Conservation (phyloP, 169 alveolate genomes). For the Plasmodium gallinaceum region DNA sequence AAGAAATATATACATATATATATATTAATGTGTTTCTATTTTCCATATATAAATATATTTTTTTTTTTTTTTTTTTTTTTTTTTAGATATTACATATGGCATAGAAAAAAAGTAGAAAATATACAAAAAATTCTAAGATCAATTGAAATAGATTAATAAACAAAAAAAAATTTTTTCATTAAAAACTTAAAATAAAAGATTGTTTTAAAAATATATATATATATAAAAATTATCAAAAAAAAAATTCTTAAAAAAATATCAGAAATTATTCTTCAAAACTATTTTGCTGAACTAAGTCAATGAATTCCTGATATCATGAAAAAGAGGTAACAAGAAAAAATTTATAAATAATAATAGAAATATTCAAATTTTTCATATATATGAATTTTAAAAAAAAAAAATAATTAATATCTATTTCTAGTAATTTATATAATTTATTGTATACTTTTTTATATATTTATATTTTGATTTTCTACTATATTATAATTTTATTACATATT, state of each 20-base stretch:
- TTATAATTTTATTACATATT: background rate
- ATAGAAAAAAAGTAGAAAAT: slow-evolving; percentile 50
- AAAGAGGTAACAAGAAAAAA: slow-evolving; percentile 6
- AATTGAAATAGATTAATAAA: slow-evolving; percentile 31
- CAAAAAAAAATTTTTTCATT: background rate
- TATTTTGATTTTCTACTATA: background rate
- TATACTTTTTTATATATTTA: background rate
- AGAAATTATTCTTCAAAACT: slow-evolving; percentile 42
- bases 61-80: slow-evolving; percentile 4
- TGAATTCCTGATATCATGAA: slow-evolving; percentile 51
- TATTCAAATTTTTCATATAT: background rate
- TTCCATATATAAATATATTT: background rate
- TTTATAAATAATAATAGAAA: background rate
- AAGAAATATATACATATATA: slow-evolving; percentile 2
- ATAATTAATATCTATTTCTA: background rate
- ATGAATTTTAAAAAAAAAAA: background rate
- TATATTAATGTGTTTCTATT: background rate
- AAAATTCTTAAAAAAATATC: background rate
- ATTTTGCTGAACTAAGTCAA: slow-evolving; percentile 35
- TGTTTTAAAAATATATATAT: background rate
- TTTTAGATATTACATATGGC: slow-evolving; percentile 71
- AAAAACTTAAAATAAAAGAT: slow-evolving; percentile 17
- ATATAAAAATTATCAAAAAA: slow-evolving; percentile 6
- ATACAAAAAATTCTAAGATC: slow-evolving; percentile 50
- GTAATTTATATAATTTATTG: background rate